Percentiles rank a stretch among this genome's conserved stretches.
These are phyloP conservation scores for Pseudomassariella vexata DNA, from an alignment of 2,329 filamentous ascomycete species.

Conservation along the genomic window DNA sequence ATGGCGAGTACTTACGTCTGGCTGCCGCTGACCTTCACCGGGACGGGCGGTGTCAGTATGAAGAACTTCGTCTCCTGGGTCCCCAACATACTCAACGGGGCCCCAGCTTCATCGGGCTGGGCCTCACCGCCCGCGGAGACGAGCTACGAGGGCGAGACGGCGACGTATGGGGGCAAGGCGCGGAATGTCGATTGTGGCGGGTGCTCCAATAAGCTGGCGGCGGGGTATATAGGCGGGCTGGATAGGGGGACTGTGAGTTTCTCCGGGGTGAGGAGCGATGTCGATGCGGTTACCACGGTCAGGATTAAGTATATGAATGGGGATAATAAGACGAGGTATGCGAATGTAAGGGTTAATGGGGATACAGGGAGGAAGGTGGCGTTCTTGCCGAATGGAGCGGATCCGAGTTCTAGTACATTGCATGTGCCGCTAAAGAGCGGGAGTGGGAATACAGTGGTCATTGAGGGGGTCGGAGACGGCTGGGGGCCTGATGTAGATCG, in stretches of 20 bases:
- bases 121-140: constrained; percentile 36
- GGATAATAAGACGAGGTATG: constrained; percentile 44
- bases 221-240: constrained; percentile 50
- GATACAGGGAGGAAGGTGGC: constrained; percentile 39
- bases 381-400: constrained; percentile 44
- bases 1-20: constrained; percentile 58
- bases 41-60: constrained; percentile 43
- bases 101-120: no score
- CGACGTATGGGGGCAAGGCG: constrained; percentile 37
- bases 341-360: constrained; percentile 50
- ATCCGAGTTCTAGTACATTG: constrained; percentile 38
- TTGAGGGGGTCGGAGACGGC: constrained; percentile 30
- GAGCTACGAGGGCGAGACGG: constrained; percentile 45
- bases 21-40: constrained; percentile 51
- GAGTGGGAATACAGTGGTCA: constrained; percentile 37
- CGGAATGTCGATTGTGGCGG: constrained; percentile 29
- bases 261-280: constrained; percentile 34
- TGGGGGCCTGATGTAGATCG: constrained; percentile 49
- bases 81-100: constrained; percentile 34
- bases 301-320: constrained; percentile 51
- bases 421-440: constrained; percentile 43
- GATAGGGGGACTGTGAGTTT: constrained; percentile 41
- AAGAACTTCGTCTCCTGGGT: constrained; percentile 51
- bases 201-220: constrained; percentile 19
- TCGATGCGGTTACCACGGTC: constrained; percentile 41